Conservation (phyloP, 2,329 filamentous ascomycete genomes). For the Teratosphaeria zuluensis region DNA sequence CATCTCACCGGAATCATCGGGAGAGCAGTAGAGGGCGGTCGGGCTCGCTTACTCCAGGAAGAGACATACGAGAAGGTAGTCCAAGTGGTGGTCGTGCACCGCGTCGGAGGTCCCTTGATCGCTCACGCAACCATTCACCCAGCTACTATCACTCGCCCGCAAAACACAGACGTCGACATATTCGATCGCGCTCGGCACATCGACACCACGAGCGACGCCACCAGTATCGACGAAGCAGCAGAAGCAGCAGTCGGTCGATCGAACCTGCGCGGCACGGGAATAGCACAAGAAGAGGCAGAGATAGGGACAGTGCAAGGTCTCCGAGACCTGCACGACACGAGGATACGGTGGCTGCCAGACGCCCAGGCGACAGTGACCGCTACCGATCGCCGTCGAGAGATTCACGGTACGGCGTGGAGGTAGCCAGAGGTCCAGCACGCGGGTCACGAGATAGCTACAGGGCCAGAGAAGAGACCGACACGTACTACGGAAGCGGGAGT, state of each 20-base stretch:
- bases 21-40: conserved; percentile 4
- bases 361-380: conserved; percentile 25
- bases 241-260: conserved; percentile 4
- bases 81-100: background rate
- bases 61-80: background rate
- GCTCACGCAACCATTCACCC: background rate
- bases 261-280: conserved; percentile 1
- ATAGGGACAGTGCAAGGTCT: conserved; percentile 19
- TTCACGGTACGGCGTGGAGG: conserved; percentile 26
- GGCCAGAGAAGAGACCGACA: conserved; percentile 1
- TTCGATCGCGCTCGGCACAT: conserved; percentile 11
- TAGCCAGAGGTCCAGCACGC: conserved; percentile 23
- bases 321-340: conserved; percentile 17
- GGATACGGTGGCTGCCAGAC: conserved; percentile 13
- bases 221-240: conserved; percentile 27
- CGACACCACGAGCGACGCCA: conserved; percentile 8
- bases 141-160: conserved; percentile 6
- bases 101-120: background rate
- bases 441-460: conserved; percentile 22
- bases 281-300: conserved; percentile 6
- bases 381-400: conserved; percentile 31
- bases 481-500: background rate
- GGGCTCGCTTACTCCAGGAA: background rate
- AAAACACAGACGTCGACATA: conserved; percentile 13
- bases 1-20: conserved; percentile 1